Base-by-base conservation (phyloP, 495 filamentous ascomycete species). In the Lasiosphaeris hirsuta region DNA sequence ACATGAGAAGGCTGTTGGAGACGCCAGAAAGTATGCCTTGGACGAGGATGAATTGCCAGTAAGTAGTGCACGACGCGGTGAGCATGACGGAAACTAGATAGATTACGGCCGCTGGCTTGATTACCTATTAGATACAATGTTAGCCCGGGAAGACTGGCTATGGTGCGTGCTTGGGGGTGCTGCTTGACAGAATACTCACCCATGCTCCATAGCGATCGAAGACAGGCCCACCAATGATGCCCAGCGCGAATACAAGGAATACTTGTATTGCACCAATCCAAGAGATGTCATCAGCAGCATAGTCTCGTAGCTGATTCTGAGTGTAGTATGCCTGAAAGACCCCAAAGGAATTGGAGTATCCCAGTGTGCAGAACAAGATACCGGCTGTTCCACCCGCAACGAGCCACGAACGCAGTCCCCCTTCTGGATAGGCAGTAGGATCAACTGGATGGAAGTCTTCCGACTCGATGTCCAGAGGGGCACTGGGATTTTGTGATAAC, bases 21-120 rank as follows among this genome's bases (percentile, higher is more conserved):
- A 87, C 73, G 10, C 76, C 68, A 52, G 70, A 73, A 30, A 77
- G 74, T 38, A 88, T 67, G 4, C 78, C 79, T 60, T 88, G 86
- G 10, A 77, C 71, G 4, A 88, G 68, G 10, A 88, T 58, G 67
- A 87, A 79, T 53, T 89, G 86, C 61, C 82, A 89, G 69, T 85
- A 89, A 64, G 85, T 57, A 10, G 72, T 77, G 3, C 81, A 79
- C 1, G 87, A 68, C 15, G 78, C 83, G 4, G 87, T 79, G 85
- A 91, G 87, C 86, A 90, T 90, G 7, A 90, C 66, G 6, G 86
- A 87, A 57, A 90, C 85, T 51, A 86, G 73, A 59, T 90, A 85
- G 36, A 58, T 3, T 1, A 54, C 40, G 7, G 51, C 51, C 1
- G 51, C 51, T 13, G 51, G 51, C 6, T 40, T 38, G 30, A 54